Base-by-base conservation (phyloP, 768 basidiomycete genomes). In the Melanogaster broomeanus region DNA sequence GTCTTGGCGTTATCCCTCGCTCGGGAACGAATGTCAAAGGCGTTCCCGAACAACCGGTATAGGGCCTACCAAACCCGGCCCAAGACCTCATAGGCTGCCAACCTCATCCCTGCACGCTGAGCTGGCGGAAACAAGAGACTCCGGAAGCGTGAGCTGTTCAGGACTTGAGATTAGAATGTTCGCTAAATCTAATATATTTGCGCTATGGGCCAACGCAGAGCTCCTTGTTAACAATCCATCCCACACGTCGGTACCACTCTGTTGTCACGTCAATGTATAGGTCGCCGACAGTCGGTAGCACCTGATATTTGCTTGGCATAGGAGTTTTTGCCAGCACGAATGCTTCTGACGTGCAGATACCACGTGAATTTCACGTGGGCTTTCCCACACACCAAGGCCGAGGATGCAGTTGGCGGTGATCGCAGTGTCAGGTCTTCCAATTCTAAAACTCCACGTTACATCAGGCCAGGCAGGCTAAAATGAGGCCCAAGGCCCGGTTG, bases 391-490 rank as follows among this genome's bases (percentile, higher is more conserved):
- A 31, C 16, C 45, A 40, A n/a, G n/a, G n/a, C n/a, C n/a, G n/a
- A n/a, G n/a, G n/a, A n/a, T n/a, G n/a, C n/a, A n/a, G n/a, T n/a
- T n/a, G n/a, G n/a, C n/a, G n/a, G 39, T 51, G 47, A 52, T 56
- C 52, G 47, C 50, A 42, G 45, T 55, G 57, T 53, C 48, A 55
- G 60, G 58, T 54, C 50, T 53, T 55, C 46, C 52, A 49, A 45
- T 52, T 57, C 45, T 37, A 48, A 53, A 24, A 16, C 42, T 56
- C 49, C 45, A 50, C 50, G 48, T 35, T 45, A 39, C 30, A 11
- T 30, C 45, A 34, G 25, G 50, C 52, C 30, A 24, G 37, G 49
- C 39, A 40, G 24, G 45, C 16, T 28, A 51, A 37, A 48, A 40
- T 43, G 44, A 30, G 35, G 21, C 27, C 43, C 46, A 34, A 19